A percentile compares a stretch with the other conserved stretches of the same genome.
phyloP scores from a whole-genome alignment of 2,329 filamentous ascomycete genomes.

The Botrytis galanthina region DNA sequence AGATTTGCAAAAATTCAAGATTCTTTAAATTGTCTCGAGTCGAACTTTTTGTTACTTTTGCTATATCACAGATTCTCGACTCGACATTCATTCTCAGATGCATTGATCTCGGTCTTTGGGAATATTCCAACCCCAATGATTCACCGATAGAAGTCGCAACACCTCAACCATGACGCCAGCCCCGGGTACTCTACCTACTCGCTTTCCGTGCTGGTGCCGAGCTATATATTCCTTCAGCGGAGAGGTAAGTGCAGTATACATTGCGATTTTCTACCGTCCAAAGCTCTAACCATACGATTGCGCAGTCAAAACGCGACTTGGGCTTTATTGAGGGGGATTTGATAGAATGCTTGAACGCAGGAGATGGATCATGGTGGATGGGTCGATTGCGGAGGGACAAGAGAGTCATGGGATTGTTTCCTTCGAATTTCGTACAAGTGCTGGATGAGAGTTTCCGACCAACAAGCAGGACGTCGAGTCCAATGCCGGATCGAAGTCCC shows the following conservation, averaged over 20 bases:
- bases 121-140: background rate
- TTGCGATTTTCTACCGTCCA: background rate
- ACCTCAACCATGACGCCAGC: constrained; percentile 44
- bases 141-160: constrained; percentile 13
- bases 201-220: constrained; percentile 88
- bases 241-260: constrained; percentile 51
- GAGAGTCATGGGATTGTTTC: constrained; percentile 87
- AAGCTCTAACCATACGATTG: constrained; percentile 1
- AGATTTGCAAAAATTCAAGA: background rate
- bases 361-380: constrained; percentile 98
- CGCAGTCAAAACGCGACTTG: constrained; percentile 81
- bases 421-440: constrained; percentile 95
- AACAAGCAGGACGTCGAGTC: constrained; percentile 59
- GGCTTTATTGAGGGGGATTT: constrained; percentile 97
- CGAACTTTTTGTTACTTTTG: background rate
- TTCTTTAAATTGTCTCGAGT: background rate
- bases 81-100: background rate
- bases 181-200: constrained; percentile 64
- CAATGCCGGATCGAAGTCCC: constrained; percentile 39
- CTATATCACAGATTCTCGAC: background rate
- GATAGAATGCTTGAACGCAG: constrained; percentile 96
- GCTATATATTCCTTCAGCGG: constrained; percentile 93
- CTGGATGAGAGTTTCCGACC: constrained; percentile 83
- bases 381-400: constrained; percentile 86
- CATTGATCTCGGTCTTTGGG: background rate